Evolutionary conservation across 2,329 filamentous ascomycete species (phyloP).

Genomic region (Trichoderma sp.): DNA sequence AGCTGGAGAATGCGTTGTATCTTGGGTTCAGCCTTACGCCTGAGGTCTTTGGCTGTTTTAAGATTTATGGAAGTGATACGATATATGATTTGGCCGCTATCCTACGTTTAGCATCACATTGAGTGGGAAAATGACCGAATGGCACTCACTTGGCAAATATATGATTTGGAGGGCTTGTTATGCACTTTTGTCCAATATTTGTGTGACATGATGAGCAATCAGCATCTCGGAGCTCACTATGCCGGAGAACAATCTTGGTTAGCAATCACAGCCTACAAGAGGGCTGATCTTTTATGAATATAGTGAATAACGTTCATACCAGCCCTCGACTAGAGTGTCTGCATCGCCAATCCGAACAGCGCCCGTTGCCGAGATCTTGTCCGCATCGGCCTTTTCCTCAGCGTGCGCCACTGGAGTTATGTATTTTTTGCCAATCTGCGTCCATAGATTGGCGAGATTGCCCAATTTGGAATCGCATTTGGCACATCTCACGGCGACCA

Average conservation of each 20-base stretch:
- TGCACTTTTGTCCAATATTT: slow-evolving; percentile 40
- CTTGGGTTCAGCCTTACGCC: slow-evolving; percentile 34
- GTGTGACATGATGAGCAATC: slow-evolving; percentile 38
- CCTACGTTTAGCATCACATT: slow-evolving; percentile 5
- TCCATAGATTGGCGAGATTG: slow-evolving; percentile 43
- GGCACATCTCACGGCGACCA: slow-evolving; percentile 40
- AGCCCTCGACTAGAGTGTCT: slow-evolving; percentile 38
- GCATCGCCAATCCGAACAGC: slow-evolving; percentile 35
- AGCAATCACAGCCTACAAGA: not conserved
- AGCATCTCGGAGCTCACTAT: slow-evolving; percentile 42
- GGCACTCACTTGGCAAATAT: slow-evolving; percentile 41
- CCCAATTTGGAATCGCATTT: slow-evolving; percentile 37
- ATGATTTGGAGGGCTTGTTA: slow-evolving; percentile 40
- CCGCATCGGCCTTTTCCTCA: slow-evolving; percentile 15
- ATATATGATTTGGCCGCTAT: slow-evolving; percentile 43
- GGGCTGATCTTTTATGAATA: not conserved
- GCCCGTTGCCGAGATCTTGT: slow-evolving; percentile 29
- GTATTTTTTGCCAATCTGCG: slow-evolving; percentile 44
- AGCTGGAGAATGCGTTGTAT: slow-evolving; percentile 40
- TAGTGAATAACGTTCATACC: not conserved
- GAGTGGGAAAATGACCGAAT: not conserved
- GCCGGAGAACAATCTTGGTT: not conserved
- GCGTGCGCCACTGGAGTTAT: slow-evolving; percentile 40
- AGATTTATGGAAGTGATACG: slow-evolving; percentile 35
- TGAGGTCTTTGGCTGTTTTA: slow-evolving; percentile 28